Evolutionary conservation across 2,329 filamentous ascomycete species (phyloP).

Genomic region (Lasiodiplodia gonubiensis): DNA sequence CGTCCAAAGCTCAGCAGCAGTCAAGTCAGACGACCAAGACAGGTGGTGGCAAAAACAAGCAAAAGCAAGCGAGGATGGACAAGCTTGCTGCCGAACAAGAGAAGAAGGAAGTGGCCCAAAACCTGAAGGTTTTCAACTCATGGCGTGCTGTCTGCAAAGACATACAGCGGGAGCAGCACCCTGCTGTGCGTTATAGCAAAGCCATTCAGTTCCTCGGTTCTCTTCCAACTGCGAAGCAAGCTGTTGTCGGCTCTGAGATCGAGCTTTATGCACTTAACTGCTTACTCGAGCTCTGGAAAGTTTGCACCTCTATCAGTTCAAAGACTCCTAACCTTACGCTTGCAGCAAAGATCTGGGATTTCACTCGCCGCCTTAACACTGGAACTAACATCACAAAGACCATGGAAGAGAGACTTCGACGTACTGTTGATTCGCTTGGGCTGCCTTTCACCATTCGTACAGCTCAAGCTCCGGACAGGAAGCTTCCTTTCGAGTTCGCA

Average conservation of each 20-base stretch:
- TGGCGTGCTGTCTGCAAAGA: conserved; percentile 53
- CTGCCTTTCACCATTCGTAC: conserved; percentile 44
- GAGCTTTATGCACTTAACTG: conserved; percentile 57
- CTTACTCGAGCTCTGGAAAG: conserved; percentile 56
- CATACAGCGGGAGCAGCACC: conserved; percentile 54
- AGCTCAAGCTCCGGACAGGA: conserved; percentile 43
- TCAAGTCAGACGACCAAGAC: background rate
- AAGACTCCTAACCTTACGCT: conserved; percentile 49
- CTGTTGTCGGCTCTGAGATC: conserved; percentile 53
- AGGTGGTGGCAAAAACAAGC: conserved; percentile 15
- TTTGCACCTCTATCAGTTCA: background rate
- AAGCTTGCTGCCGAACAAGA: conserved; percentile 50
- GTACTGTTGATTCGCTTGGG: conserved; percentile 46
- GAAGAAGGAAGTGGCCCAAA: conserved; percentile 49
- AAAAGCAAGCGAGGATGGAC: conserved; percentile 52
- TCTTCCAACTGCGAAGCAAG: conserved; percentile 48
- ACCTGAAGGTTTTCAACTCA: conserved; percentile 49
- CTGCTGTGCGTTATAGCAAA: conserved; percentile 56
- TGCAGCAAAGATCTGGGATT: conserved; percentile 56
- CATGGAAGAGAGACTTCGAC: conserved; percentile 45
- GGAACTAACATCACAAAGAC: conserved; percentile 50
- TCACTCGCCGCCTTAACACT: conserved; percentile 46
- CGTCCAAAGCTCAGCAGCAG: conserved; percentile 18
- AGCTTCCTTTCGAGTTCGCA: conserved; percentile 51
- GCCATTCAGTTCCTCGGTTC: conserved; percentile 55